phyloP scores from a whole-genome alignment of 2,329 filamentous ascomycete genomes.

The Botrytis hyacinthi region DNA sequence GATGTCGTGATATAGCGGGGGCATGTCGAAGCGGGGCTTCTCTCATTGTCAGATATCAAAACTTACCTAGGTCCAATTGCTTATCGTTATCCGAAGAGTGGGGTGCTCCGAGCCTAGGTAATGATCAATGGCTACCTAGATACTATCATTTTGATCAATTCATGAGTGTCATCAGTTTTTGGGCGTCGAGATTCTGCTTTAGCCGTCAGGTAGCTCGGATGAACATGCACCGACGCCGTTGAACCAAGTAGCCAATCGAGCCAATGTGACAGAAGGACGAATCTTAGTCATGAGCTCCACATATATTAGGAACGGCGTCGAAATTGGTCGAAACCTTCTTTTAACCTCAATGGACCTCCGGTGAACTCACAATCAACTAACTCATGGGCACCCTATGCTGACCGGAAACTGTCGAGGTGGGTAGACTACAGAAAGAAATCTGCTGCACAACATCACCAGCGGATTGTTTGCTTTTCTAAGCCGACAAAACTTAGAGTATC shows the following conservation, averaged over 20 bases:
- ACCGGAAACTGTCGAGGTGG: neutral
- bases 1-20: conserved; percentile 18
- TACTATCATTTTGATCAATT: neutral
- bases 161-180: neutral
- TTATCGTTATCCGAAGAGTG: neutral
- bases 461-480: neutral
- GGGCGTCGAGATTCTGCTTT: neutral
- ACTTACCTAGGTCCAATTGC: neutral
- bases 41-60: neutral
- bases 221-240: neutral
- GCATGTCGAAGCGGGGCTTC: conserved; percentile 9
- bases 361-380: neutral
- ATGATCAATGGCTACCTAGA: neutral
- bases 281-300: neutral
- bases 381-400: neutral
- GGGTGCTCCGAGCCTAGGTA: neutral
- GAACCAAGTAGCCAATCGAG: neutral
- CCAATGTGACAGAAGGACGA: neutral
- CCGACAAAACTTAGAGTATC: neutral
- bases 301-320: neutral
- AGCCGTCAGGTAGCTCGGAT: neutral
- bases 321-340: neutral
- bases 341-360: neutral
- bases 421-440: neutral
- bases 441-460: neutral